Conservation (phyloP, 108 stramenopile genomes). For the Nitzschia palea region DNA sequence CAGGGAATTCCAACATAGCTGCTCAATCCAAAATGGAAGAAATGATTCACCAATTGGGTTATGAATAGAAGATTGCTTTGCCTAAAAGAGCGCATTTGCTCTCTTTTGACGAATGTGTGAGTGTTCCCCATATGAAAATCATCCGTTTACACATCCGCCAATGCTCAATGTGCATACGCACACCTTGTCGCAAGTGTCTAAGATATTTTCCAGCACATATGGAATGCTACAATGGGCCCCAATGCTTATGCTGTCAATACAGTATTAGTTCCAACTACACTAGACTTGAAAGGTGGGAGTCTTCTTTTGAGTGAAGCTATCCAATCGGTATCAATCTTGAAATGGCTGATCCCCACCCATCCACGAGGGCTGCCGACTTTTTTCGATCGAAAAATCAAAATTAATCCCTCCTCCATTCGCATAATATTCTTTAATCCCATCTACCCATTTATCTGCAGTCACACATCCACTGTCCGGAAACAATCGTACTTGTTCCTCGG, state of each 20-base stretch:
- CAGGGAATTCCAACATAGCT: conserved; percentile 56
- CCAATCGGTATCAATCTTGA: too few relatives aligned
- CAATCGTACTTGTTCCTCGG: background rate
- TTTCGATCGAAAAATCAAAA: conserved; percentile 47
- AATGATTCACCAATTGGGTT: conserved; percentile 18
- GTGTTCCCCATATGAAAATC: background rate
- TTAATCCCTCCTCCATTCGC: conserved; percentile 44
- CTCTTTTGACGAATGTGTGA: background rate
- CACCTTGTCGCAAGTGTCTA: too few relatives aligned
- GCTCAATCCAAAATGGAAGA: conserved; percentile 39
- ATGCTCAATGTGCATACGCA: too few relatives aligned
- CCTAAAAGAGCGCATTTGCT: background rate
- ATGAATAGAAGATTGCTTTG: background rate
- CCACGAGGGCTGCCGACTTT: background rate
- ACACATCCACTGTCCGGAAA: conserved; percentile 20
- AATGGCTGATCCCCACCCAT: background rate
- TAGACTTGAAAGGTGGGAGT: too few relatives aligned
- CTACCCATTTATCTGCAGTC: conserved; percentile 26
- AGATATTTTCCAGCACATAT: too few relatives aligned
- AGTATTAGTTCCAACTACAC: too few relatives aligned
- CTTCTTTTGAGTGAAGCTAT: too few relatives aligned
- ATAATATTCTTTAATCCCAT: conserved; percentile 43
- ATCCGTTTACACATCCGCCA: too few relatives aligned
- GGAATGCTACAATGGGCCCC: too few relatives aligned
- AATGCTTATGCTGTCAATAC: too few relatives aligned